Base-by-base conservation (phyloP, 257 asterid species). In the Petunia secreta region DNA sequence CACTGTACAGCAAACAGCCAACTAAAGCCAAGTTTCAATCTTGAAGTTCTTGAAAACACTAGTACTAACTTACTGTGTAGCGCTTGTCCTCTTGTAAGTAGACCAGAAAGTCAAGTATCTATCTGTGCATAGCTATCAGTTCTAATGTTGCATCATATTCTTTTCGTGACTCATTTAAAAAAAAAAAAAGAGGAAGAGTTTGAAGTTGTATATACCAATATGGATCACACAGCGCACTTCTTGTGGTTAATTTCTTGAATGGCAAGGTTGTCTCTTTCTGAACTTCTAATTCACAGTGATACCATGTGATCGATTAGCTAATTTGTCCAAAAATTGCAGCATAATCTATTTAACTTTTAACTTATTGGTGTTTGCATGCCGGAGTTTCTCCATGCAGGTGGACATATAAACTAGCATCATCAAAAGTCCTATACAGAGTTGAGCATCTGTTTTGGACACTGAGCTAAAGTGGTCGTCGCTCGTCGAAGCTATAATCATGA, bases 1-100 rank as follows among this genome's bases (percentile, higher is more conserved):
- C 98, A 1, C 43, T 83, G 68, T 84, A 87, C 91, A 82, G 80
- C 66, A 88, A 88, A 83, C 87, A 83, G 50, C 84, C 92, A 6
- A 63, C 88, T 46, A 88, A 85, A 83, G 4, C 84, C 82, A 88
- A 89, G 83, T 82, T 80, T 63, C 86, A 87, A 69, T 79, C 83
- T 64, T 80, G 86, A 82, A 81, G 40, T 60, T 34, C 66, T 34
- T 60, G 62, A 71, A 71, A 15, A 4, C 77, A 50, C 44, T 11
- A 34, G 11, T 48, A 48, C 60, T 60, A 34, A 48, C 7, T 13
- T 71, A 11, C 34, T 44, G 25, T 50, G 43, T 50, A 2, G 62
- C 5, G 11, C 77, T 25, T 25, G 34, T 34, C 77, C 11, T 71
- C 25, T 34, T 1, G 77, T 34, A 71, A 48, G 59, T 71, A 71